Base-by-base conservation (phyloP, 2,329 filamentous ascomycete species). In the Daldinia sp. region DNA sequence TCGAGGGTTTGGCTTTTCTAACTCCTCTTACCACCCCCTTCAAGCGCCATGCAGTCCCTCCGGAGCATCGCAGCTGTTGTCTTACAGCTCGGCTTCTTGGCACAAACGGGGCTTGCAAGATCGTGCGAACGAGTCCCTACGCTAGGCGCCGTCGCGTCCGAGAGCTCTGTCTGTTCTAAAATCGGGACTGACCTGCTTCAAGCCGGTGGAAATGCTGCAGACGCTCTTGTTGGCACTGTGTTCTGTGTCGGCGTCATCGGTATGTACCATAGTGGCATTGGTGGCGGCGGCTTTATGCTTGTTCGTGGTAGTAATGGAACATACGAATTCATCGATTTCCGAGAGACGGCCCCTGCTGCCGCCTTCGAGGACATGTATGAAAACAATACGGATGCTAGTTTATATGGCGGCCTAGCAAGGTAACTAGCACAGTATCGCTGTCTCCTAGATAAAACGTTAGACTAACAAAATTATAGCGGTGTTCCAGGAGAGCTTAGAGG, bases 221-320 rank as follows among this genome's bases (percentile, higher is more conserved):
- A 94, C 77, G 89, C 91, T 47, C 77, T 92, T 64, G 87, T 94
- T 17, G 90, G 87, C 27, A 91, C 90, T 0, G 87, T 87, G 6
- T 84, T 94, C 51, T 94, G 91, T 66, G 85, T 93, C 34, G 91
- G 91, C 4, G 89, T 91, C 5, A 83, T 91, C 43, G 89, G 85
- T 58, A 91, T 91, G 87, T 91, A 92, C 70, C 91, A 94, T 75
- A 86, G 85, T 37, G 94, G 94, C 13, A 90, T 97, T 61, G 94
- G 92, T 17, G 94, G 94, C 5, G 94, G 94, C 37, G 94, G 94
- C 1, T 98, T 98, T 78, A 91, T 93, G 84, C 82, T 97, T 4
- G 86, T 97, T 4, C 88, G 92, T 48, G 83, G 87, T 30, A 79
- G 86, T 13, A 81, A 92, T 61, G 93, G 93, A n/a, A 81, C 82